Base-by-base conservation (phyloP, 805 yeast genomes). In the Saccharomycopsis babjevae region DNA sequence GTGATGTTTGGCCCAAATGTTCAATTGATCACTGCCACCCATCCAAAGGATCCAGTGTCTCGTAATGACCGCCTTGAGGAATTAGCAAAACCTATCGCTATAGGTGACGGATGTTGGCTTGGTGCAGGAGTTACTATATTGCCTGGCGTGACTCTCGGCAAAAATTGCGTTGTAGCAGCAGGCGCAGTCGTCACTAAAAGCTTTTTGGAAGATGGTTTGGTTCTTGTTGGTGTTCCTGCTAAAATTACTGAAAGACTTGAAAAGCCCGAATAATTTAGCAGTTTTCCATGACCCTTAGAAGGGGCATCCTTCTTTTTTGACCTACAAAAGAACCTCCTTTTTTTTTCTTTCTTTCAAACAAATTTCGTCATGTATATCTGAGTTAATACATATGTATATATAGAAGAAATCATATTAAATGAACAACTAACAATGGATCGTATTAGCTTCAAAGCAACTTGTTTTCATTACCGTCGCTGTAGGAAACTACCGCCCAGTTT, bases 401-500 rank as follows among this genome's bases (percentile, higher is more conserved):
- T 15, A 55, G 3, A 34, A 32, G 30, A 20, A 5, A 39, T 32
- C 3, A 32, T n/a, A 16, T n/a, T 1, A 16, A 11, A 28, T 16
- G 50, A 15, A 39, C 15, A 40, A 36, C 20, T 30, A 10, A 22
- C 1, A 38, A 18, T 38, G 22, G n/a, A 18, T 36, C 7, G 11
- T 11, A 28, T 13, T 32, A 32, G 18, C 1, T 52, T 28, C 6
- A 20, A 10, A 22, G 16, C 25, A 22, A 28, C 20, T 57, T 57
- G 30, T 50, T 50, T 43, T 2, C 25, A 22, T 57, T 38, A 54
- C 65, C 59, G 10, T 57, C 25, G 39, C 58, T 60, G 69, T 74
- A 88, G 57, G 87, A 82, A 50, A 93, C 83, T 18, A 94, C 97
- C 1, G 99, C 99, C 84, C 94, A 94, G 71, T 89, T 88, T 62